Base-by-base conservation (phyloP, 768 basidiomycete species). In the Pluteus cervinus region DNA sequence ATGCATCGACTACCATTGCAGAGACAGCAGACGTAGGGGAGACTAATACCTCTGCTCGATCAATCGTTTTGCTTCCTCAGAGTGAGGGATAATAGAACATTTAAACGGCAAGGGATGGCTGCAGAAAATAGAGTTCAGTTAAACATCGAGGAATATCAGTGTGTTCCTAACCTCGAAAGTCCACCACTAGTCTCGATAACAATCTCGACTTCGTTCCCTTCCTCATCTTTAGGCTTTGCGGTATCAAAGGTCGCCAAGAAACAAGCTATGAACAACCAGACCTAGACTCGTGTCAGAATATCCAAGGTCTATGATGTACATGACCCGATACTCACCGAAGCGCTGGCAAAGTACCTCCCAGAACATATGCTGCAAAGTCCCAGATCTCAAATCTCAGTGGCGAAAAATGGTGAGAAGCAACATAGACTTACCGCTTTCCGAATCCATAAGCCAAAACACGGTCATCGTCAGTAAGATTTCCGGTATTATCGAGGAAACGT, bases 401-500 rank as follows among this genome's bases (percentile, higher is more conserved):
- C n/a, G n/a, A n/a, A n/a, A n/a, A n/a, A n/a, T n/a, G n/a, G n/a
- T n/a, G n/a, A n/a, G n/a, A n/a, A n/a, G n/a, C n/a, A n/a, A n/a
- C n/a, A n/a, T 18, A 21, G 7, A 33, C 12, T 12, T 17, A 36
- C 34, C 62, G 47, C 41, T 61, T 48, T 23, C 61, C 60, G 35
- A 56, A 65, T 10, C 63, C 63, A 39, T 60, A 65, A 8, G 48
- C 53, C 20, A 36, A 33, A 15, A 43, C 38, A 25, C 49, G 51
- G 18, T 49, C 49, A 4, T 36, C 34, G n/a, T 29, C 54, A 50
- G 14, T 53, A 48, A 20, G 47, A 24, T 7, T 47, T 36, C 10
- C 41, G 42, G 2, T 42, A 39, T 4, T 48, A 48, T 23, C 47
- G 21, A 81, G 49, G 57, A 73, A 76, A 25, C 79, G 64, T 42